Evolutionary conservation across 2,329 filamentous ascomycete species (phyloP), one percentile per base, ranked within the genome.

Genomic region (Fusarium mundagurra): DNA sequence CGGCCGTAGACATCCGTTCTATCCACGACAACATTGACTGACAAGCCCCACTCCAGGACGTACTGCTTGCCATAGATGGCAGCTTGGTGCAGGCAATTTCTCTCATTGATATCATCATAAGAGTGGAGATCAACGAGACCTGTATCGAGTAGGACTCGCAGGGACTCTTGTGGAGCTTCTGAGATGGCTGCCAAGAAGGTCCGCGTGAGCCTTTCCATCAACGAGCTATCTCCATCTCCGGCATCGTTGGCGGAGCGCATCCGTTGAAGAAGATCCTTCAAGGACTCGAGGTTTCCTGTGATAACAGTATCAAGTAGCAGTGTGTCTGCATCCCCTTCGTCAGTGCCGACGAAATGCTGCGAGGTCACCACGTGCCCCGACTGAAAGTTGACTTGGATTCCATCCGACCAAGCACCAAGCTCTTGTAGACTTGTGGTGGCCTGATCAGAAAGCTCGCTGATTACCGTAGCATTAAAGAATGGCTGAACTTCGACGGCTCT

Each of bases 391-490:
- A 98, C 92, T 82, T 97, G 93, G 78, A 98, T 96, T 29, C 96
- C 96, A 83, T 99, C 96, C 27, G 95, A 95, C 96, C 96, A 98
- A 41, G 96, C 96, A 61, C 96, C 96, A 53, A 98, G 91, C 80
- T 98, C 96, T 76, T 98, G 92, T 43, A 98, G 86, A 77, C 95
- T 97, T n/a, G 95, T 98, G 1, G 96, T 98, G 14, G 96, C 96
- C 84, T 98, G 95, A 76, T 99, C 96, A 9, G 96, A 98, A 17
- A 99, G 89, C 80, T 97, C 96, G 83, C 95, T 97, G 80, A 99
- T 97, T 77, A 98, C 95, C 75, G 97, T 94, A 51, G 96, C 92
- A 83, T 99, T 98, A 88, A 98, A 99, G 83, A 97, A 98, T 12
- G 96, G 96, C 80, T 98, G 96, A 13, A 98, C 95, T 83, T 99